A percentile compares a stretch with the other conserved stretches of the same genome.
These are phyloP conservation scores for Pistacia integerrima DNA, from an alignment of 345 rosid genomes.

Conservation along the genomic window DNA sequence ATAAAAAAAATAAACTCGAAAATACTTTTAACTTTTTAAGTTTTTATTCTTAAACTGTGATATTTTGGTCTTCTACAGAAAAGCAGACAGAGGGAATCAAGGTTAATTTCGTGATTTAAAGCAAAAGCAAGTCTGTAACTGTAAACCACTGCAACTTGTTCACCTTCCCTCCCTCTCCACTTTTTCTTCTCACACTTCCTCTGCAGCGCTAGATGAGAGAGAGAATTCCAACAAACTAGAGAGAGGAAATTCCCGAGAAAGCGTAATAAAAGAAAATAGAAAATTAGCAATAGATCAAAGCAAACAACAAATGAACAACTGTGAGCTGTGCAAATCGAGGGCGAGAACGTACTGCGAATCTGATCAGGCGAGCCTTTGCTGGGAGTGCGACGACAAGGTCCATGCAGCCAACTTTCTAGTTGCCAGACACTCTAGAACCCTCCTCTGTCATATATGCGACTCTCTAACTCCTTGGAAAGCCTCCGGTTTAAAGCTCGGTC, in stretches of 20 bases:
- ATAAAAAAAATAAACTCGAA: too few relatives aligned
- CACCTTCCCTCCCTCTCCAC: not conserved
- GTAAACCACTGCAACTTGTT: conserved; percentile 15
- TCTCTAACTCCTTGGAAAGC: conserved; percentile 65
- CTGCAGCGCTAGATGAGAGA: not conserved
- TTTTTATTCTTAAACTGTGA: too few relatives aligned
- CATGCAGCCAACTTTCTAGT: conserved; percentile 84
- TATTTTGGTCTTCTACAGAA: not conserved
- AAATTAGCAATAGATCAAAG: not conserved
- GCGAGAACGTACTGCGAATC: conserved; percentile 68
- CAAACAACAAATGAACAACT: conserved; percentile 41
- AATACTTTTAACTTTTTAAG: too few relatives aligned
- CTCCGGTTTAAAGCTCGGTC: conserved; percentile 55
- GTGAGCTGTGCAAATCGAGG: conserved; percentile 57
- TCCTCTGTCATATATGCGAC: conserved; percentile 59
- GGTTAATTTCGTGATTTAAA: conserved; percentile 22
- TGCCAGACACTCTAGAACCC: conserved; percentile 56
- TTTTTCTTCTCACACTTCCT: not conserved
- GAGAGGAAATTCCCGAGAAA: conserved; percentile 24
- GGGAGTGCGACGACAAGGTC: conserved; percentile 69
- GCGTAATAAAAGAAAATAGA: conserved; percentile 9
- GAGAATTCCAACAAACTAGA: conserved; percentile 15
- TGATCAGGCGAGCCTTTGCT: conserved; percentile 70
- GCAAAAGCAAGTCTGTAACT: conserved; percentile 12
- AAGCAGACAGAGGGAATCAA: not conserved